Base-by-base conservation (phyloP, 306 rosid species). In the Sicyos edulis region DNA sequence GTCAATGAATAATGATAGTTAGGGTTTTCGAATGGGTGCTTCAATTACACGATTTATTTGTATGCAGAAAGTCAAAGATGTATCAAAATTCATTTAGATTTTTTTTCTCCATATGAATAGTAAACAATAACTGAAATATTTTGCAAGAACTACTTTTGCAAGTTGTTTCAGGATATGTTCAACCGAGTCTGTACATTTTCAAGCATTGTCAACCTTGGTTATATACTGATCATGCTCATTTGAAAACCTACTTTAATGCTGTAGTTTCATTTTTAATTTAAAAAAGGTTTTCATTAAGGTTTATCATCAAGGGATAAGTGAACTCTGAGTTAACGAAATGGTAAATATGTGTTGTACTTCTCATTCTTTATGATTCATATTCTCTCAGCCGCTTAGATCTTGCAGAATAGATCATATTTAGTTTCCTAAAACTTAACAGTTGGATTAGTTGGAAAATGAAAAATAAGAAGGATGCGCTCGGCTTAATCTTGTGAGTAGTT, bases 141-240 rank as follows among this genome's bases (percentile, higher is more conserved):
- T 65, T 44, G 53, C 22, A 11, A 12, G 42, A 42, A 17, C 9
- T 19, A 11, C 19, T 42, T 7, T 47, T 47, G 54, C 15, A 21
- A 67, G 24, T 47, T 45, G 72, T 21, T 67, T 7, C 71, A 40
- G 32, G 53, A 64, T 63, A 63, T 64, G 29, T 26, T 19, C 40
- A 47, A 45, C 7, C 55, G 4, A 67, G 20, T 68, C 10, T 13
- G 16, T 66, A 45, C 7, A 8, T 49, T 47, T 68, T 68, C 14
- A 68, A 68, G 56, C 44, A 68, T 7, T 47, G 21, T 68, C 0
- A 26, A 68, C 57, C 21, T 13, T 68, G 20, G 72, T 67, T 10
- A 4, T 21, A 67, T 45, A 21, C 2, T 67, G 34, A 19, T 42
- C 70, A 19, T n/a, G 11, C 70, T 42, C 70, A 42, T 64, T 11